Base-by-base conservation (phyloP, 495 filamentous ascomycete genomes). In the Hypoxylon crocopeplum region DNA sequence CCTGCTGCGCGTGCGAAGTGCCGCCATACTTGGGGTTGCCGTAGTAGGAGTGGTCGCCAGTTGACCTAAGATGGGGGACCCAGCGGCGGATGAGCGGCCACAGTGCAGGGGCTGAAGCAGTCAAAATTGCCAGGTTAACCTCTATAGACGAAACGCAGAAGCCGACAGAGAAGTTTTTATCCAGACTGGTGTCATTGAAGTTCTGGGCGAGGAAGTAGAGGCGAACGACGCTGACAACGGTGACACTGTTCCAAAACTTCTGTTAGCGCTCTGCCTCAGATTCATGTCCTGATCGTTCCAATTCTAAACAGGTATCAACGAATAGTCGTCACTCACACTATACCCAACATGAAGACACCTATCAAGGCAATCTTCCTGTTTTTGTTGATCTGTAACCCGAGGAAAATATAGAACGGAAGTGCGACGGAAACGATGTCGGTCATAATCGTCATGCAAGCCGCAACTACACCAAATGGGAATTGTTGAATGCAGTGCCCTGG, bases 391-490 rank as follows among this genome's bases (percentile, higher is more conserved):
- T 79, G 72, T 16, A 83, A 62, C 1, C 66, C 64, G 51, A 72
- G 77, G 17, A 79, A 75, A 40, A 82, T 80, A 7, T 76, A 75
- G 25, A 76, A 72, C 0, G 80, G 80, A 21, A 83, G 76, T 1
- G 71, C 63, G 0, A 83, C 67, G 4, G 79, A 70, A 47, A 81
- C 56, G 0, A 79, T 36, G 47, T 83, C 80, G 1, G 78, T 80
- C 38, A 79, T 58, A 11, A 82, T 72, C 13, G 76, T 77, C 7
- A 82, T 13, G 4, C 61, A 72, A 2, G 76, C 77, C 6, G 75
- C 76, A 2, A 69, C 69, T 0, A 82, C 64, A 39, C 73, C 81
- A 60, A 82, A 82, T 7, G n/a, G 34, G 38, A 62, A 62, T 17
- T 64, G 60, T 16, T 64, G 13, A 21, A 64, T 54, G 27, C 60